Evolutionary conservation across 805 yeast species (phyloP).

Genomic region (Lachancea kluyveri): DNA sequence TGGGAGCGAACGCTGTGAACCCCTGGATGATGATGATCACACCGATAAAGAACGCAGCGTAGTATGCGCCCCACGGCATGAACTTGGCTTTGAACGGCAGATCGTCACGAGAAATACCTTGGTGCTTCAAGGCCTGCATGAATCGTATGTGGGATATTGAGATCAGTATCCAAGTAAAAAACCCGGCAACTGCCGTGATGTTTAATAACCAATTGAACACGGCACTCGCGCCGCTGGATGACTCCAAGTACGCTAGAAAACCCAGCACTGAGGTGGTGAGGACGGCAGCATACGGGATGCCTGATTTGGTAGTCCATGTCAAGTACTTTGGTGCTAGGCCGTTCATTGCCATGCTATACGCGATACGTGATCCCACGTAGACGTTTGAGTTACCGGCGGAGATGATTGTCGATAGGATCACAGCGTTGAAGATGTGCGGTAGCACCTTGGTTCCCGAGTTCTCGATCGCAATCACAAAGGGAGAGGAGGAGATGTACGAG

Average conservation of each 20-base stretch:
- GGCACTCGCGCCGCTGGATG: conserved; percentile 44
- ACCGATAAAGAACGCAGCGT: conserved; percentile 46
- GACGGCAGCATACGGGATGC: conserved; percentile 59
- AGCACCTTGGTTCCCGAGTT: conserved; percentile 62
- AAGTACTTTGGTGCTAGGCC: conserved; percentile 52
- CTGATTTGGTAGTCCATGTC: conserved; percentile 41
- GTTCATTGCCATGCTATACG: conserved; percentile 56
- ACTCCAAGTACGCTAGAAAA: conserved; percentile 52
- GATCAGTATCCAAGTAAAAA: conserved; percentile 66
- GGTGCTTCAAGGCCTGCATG: conserved; percentile 53
- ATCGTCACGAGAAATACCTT: conserved; percentile 59
- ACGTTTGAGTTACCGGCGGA: conserved; percentile 78
- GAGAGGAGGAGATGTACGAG: conserved; percentile 50
- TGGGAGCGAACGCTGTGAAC: conserved; percentile 49
- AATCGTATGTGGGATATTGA: conserved; percentile 60
- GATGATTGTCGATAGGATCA: conserved; percentile 55
- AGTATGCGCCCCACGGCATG: conserved; percentile 63
- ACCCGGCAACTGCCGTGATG: conserved; percentile 69
- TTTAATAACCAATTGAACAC: conserved; percentile 70
- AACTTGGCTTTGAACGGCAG: conserved; percentile 68
- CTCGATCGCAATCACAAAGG: conserved; percentile 63
- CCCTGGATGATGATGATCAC: conserved; percentile 68
- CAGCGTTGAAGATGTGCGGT: conserved; percentile 67
- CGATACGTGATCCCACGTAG: conserved; percentile 62
- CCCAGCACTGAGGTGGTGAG: conserved; percentile 55